Base-by-base conservation (phyloP, 495 filamentous ascomycete genomes). In the Hyaloscypha finlandica region DNA sequence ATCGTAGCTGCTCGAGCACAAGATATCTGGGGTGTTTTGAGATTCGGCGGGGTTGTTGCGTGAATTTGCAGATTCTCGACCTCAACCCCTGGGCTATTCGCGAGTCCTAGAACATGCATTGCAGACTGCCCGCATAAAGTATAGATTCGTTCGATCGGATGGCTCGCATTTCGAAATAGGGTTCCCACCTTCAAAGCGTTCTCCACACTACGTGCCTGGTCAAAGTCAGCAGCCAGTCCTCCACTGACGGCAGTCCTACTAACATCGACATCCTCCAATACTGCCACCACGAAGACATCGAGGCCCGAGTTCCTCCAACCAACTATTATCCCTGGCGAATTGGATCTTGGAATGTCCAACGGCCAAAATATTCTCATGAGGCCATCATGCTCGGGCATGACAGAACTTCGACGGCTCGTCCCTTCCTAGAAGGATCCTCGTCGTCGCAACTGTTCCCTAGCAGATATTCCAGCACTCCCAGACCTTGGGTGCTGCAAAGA, bases 351-450 rank as follows among this genome's bases (percentile, higher is more conserved):
- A 45, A 91, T 87, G 81, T 98, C 93, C 67, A 90, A 89, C 68
- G 95, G 95, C 95, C 95, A 99, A 79, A 99, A 98, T 81, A 99
- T 87, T 77, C 95, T 90, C 87, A 98, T 90, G 83, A 98, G 81
- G 71, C 91, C 92, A 92, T 97, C 91, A 91, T 96, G 81, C 85
- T 93, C 89, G 87, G 90, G 92, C 94, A 89, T 86, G 89, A 82
- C 81, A 80, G 74, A 69, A 67, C 70, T 71, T 63, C 68, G 68
- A 68, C 25, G 2, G n/a, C 11, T 39, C 8, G 1, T 2, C 8
- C 35, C 25, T 61, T 60, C 52, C 83, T 86, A 99, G 82, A 98
- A 98, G 66, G 95, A 98, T 68, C 95, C 95, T 74, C 95, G 87
- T 63, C 95, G 89, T 76, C 93, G 89, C 64, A 99, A 79, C 80